Percentiles rank a stretch among this genome's conserved stretches.
Evolutionary conservation across 352 stramenopile genomes (phyloP).

Genomic region (Phytophthora nicotianae): DNA sequence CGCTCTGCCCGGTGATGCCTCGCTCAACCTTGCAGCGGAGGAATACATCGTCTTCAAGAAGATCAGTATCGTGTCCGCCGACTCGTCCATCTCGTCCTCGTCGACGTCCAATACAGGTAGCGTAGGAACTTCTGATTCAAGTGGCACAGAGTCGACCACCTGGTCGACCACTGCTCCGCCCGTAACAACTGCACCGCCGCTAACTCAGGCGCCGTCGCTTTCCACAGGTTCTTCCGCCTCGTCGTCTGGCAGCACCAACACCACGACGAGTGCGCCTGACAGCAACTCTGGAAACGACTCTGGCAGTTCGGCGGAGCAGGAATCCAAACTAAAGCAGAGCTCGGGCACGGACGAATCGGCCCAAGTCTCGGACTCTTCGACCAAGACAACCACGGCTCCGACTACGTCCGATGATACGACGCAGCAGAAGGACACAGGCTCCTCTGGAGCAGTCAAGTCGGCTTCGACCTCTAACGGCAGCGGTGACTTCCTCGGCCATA

Average conservation of each 20-base stretch:
- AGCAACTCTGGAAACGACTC: conserved; percentile 13
- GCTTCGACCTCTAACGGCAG: conserved; percentile 26
- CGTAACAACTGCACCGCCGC: conserved; percentile 30
- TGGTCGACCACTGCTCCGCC: conserved; percentile 23
- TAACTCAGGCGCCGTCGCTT: conserved; percentile 29
- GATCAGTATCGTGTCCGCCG: conserved; percentile 61
- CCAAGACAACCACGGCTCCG: conserved; percentile 12
- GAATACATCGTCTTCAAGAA: conserved; percentile 78
- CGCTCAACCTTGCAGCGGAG: conserved; percentile 50
- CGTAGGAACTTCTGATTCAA: conserved; percentile 19
- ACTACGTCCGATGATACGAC: conserved; percentile 17
- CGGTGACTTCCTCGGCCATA: conserved; percentile 12
- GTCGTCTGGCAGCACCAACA: conserved; percentile 4
- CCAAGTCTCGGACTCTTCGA: conserved; percentile 4
- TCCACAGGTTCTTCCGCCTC: conserved; percentile 30
- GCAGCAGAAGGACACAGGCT: conserved; percentile 7
- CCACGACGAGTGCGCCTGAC: conserved; percentile 8
- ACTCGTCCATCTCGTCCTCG: conserved; percentile 40
- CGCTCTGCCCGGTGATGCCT: conserved; percentile 56
- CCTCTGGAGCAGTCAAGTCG: conserved; percentile 18
- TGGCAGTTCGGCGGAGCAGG: conserved; percentile 12
- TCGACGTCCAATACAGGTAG: conserved; percentile 33
- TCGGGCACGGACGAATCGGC: conserved; percentile 10
- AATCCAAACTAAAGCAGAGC: background rate
- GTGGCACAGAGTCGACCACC: conserved; percentile 10